These are phyloP conservation scores for Phycomyces blakesleeanus DNA, from an alignment of 192 early-diverging fungal genomes.

Conservation along the genomic window DNA sequence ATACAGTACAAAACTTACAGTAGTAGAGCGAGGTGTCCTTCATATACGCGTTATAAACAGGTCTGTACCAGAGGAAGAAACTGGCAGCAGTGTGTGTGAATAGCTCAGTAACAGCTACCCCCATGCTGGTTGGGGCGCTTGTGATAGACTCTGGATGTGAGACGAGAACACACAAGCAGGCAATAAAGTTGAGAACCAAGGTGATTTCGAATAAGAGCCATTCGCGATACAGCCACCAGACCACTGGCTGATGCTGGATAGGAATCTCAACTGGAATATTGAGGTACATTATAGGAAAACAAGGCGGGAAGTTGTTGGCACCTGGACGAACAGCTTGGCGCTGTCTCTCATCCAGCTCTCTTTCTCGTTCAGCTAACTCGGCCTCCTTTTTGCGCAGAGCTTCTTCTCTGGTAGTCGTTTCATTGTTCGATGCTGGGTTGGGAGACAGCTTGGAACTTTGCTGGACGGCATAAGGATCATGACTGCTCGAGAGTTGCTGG, in stretches of 20 bases:
- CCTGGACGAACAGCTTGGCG: constrained; percentile 57
- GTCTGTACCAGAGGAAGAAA: constrained; percentile 87
- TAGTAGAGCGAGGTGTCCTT: constrained; percentile 85
- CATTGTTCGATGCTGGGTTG: neutral
- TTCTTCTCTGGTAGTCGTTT: constrained; percentile 49
- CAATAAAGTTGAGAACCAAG: constrained; percentile 73
- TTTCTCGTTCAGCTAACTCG: constrained; percentile 74
- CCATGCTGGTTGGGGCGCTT: constrained; percentile 73
- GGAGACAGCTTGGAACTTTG: neutral
- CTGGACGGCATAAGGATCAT: constrained; percentile 21
- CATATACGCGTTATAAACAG: constrained; percentile 84
- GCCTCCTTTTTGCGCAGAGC: constrained; percentile 71
- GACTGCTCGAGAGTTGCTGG: constrained; percentile 17
- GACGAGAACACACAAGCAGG: constrained; percentile 71
- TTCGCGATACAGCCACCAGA: constrained; percentile 64
- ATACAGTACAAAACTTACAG: constrained; percentile 41
- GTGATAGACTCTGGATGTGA: constrained; percentile 60
- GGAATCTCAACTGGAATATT: constrained; percentile 75
- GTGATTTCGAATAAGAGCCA: constrained; percentile 74
- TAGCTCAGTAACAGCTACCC: constrained; percentile 67
- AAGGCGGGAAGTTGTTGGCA: constrained; percentile 75
- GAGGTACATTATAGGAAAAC: constrained; percentile 80
- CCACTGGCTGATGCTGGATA: constrained; percentile 53
- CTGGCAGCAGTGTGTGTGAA: constrained; percentile 72
- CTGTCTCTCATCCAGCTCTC: constrained; percentile 61